These are phyloP conservation scores for Pholiota molesta DNA, from an alignment of 768 basidiomycete species.

Conservation along the genomic window DNA sequence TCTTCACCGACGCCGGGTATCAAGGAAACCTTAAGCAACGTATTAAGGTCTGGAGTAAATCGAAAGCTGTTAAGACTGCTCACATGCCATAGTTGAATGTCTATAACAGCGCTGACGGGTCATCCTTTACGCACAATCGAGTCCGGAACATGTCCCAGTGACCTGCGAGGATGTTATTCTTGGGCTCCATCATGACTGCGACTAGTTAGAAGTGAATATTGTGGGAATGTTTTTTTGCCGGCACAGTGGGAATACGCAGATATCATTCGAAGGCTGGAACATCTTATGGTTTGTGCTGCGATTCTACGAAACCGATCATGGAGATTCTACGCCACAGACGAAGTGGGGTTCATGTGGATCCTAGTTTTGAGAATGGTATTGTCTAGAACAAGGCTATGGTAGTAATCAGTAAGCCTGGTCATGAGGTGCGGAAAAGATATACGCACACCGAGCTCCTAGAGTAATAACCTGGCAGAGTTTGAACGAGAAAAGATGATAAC, in stretches of 20 bases:
- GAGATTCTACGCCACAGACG: constrained; percentile 1
- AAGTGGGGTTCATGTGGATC: neutral
- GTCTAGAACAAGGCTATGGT: neutral
- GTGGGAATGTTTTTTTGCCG: constrained; percentile 8
- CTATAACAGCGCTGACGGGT: neutral
- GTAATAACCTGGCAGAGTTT: neutral
- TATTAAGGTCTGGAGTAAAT: neutral
- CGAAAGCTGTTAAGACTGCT: neutral
- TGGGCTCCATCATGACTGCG: constrained; percentile 9
- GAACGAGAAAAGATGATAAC: neutral
- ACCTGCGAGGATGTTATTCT: constrained; percentile 8
- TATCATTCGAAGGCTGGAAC: neutral
- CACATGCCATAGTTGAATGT: constrained; percentile 7
- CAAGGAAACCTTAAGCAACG: neutral
- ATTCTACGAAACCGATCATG: constrained; percentile 3
- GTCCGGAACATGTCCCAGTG: constrained; percentile 8
- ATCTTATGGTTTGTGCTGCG: neutral
- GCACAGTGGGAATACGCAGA: neutral
- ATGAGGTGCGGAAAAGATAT: neutral
- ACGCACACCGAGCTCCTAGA: neutral
- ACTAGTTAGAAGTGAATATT: constrained; percentile 5
- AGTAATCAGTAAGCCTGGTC: neutral
- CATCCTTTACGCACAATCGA: constrained; percentile 10
- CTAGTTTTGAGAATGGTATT: neutral
- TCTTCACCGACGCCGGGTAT: neutral